A percentile compares a stretch with the other conserved stretches of the same genome.
phyloP scores from a whole-genome alignment of 2,329 filamentous ascomycete genomes.

The Trichoderma oligosporum region DNA sequence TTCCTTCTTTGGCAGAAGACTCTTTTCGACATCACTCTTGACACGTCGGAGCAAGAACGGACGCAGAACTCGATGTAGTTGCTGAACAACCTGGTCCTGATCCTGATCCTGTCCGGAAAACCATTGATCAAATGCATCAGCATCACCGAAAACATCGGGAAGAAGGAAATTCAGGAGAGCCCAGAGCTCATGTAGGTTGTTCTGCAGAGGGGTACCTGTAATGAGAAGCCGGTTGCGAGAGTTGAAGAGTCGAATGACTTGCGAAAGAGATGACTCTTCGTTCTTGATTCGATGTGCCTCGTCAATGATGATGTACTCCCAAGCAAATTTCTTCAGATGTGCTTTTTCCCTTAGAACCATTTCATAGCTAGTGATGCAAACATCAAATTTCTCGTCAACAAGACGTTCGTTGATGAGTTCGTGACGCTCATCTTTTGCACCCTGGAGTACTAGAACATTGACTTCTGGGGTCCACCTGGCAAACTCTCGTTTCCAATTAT shows the following conservation, averaged over 20 bases:
- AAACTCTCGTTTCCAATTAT: constrained; percentile 98
- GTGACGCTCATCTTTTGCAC: constrained; percentile 89
- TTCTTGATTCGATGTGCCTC: constrained; percentile 98
- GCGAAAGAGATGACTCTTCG: constrained; percentile 92
- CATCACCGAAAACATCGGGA: constrained; percentile 96
- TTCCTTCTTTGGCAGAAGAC: constrained; percentile 93
- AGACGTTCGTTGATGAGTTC: constrained; percentile 84
- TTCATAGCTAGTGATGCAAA: constrained; percentile 97
- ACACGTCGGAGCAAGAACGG: constrained; percentile 94
- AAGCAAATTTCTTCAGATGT: constrained; percentile 94
- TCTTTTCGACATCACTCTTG: constrained; percentile 98
- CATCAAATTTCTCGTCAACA: constrained; percentile 93
- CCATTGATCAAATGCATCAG: constrained; percentile 97
- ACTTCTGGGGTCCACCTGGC: constrained; percentile 92
- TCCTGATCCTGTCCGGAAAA: constrained; percentile 88
- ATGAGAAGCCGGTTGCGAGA: constrained; percentile 93
- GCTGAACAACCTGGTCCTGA: constrained; percentile 92
- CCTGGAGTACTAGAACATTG: constrained; percentile 88
- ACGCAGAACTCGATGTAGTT: constrained; percentile 86
- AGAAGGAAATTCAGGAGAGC: constrained; percentile 94
- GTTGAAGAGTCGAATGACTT: constrained; percentile 94
- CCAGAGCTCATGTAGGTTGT: constrained; percentile 98
- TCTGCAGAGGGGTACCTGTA: constrained; percentile 93
- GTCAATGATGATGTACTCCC: constrained; percentile 99
- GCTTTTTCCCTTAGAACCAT: constrained; percentile 96